Conservation (phyloP, 805 yeast species). For the Ogataea trehaloabstinens region DNA sequence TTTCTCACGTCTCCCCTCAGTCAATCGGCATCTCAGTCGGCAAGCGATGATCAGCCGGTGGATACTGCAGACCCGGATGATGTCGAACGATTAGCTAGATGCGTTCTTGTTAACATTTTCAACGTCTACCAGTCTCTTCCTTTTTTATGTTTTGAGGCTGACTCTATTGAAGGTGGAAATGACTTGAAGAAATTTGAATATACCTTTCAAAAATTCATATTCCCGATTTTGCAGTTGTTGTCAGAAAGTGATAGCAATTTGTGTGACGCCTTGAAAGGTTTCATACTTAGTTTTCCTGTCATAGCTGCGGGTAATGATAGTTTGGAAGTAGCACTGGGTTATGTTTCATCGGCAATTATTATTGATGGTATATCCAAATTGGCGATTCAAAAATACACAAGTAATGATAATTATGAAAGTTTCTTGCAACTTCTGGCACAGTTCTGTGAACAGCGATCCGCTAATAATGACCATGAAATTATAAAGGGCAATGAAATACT, state of each 20-base stretch:
- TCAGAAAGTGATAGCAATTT: conserved; percentile 36
- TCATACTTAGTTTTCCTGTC: conserved; percentile 32
- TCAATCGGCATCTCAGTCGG: background rate
- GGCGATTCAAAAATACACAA: conserved; percentile 23
- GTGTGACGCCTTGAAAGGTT: conserved; percentile 35
- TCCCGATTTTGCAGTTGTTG: conserved; percentile 38
- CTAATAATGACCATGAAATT: conserved; percentile 8
- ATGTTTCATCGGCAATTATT: conserved; percentile 38
- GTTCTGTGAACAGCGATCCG: conserved; percentile 37
- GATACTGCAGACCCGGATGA: conserved; percentile 12
- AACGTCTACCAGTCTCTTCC: conserved; percentile 34
- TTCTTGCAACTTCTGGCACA: conserved; percentile 38
- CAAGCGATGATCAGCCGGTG: conserved; percentile 3
- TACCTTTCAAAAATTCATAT: conserved; percentile 19
- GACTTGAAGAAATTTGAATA: conserved; percentile 19
- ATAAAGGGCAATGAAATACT: background rate
- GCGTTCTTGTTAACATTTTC: conserved; percentile 28
- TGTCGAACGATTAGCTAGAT: conserved; percentile 10
- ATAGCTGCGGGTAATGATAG: conserved; percentile 31
- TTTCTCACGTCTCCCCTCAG: conserved; percentile 1
- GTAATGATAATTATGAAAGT: conserved; percentile 26
- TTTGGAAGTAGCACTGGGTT: conserved; percentile 33
- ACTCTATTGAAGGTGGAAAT: conserved; percentile 4
- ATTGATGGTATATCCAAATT: conserved; percentile 36
- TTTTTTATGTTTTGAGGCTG: conserved; percentile 28